Evolutionary conservation across 306 rosid genomes (phyloP).

Genomic region (Phaseolus lunatus): DNA sequence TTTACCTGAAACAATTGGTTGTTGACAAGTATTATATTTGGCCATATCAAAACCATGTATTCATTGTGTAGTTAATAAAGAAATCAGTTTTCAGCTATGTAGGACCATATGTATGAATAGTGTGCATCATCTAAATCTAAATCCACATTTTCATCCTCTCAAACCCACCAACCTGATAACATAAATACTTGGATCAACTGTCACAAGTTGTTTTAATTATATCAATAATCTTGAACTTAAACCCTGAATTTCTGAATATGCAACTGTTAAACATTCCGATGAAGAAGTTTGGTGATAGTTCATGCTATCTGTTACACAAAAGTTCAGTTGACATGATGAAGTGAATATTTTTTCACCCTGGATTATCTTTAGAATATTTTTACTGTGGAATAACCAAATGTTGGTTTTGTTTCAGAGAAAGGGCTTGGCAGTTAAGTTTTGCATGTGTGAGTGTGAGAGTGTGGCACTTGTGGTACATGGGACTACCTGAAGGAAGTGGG

Average conservation of each 20-base stretch:
- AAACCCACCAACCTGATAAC: neutral
- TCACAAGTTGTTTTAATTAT: too few relatives aligned
- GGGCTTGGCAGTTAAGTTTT: conserved; percentile 2
- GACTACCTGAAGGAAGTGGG: conserved; percentile 46
- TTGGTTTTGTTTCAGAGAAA: neutral
- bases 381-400: conserved; percentile 23
- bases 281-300: too few relatives aligned
- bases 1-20: conserved; percentile 5
- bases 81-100: neutral
- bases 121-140: neutral
- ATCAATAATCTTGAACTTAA: too few relatives aligned
- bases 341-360: neutral
- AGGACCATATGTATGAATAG: neutral
- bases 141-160: neutral
- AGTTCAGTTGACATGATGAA: neutral
- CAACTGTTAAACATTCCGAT: too few relatives aligned
- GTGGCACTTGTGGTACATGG: conserved; percentile 33
- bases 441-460: neutral
- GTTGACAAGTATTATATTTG: neutral
- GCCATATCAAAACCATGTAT: neutral
- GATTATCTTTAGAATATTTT: conserved; percentile 16
- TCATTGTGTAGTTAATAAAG: neutral
- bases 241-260: too few relatives aligned
- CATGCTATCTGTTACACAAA: too few relatives aligned
- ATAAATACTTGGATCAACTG: too few relatives aligned